Evolutionary conservation across 116 monocot genomes (phyloP).

Genomic region (Posidonia oceanica): DNA sequence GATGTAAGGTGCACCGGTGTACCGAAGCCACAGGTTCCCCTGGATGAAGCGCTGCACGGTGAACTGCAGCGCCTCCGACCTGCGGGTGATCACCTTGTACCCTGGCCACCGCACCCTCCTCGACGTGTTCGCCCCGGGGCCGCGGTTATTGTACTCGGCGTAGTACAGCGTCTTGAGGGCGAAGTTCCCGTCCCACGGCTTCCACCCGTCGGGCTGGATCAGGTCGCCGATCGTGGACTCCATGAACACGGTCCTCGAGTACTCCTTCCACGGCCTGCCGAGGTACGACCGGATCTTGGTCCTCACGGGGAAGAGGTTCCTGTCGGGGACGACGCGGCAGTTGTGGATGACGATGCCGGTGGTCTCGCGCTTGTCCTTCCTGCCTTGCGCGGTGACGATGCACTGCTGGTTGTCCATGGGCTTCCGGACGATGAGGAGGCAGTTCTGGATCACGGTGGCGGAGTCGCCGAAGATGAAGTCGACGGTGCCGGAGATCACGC

Average conservation of each 20-base stretch:
- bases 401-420: slow-evolving; percentile 66
- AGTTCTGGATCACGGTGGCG: slow-evolving; percentile 58
- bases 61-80: slow-evolving; percentile 30
- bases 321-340: slow-evolving; percentile 67
- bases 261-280: slow-evolving; percentile 90
- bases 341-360: slow-evolving; percentile 75
- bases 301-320: slow-evolving; percentile 28
- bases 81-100: slow-evolving; percentile 28
- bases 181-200: slow-evolving; percentile 45
- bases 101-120: slow-evolving; percentile 52
- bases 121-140: slow-evolving; percentile 36
- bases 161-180: slow-evolving; percentile 51
- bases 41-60: slow-evolving; percentile 30
- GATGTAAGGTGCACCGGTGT: slow-evolving; percentile 20
- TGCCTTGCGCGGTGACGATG: slow-evolving; percentile 74
- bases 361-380: slow-evolving; percentile 12
- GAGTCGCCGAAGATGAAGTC: slow-evolving; percentile 92
- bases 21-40: slow-evolving; percentile 31
- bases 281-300: slow-evolving; percentile 55
- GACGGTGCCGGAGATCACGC: slow-evolving; percentile 71
- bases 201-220: slow-evolving; percentile 68
- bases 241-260: slow-evolving; percentile 65
- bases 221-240: slow-evolving; percentile 65
- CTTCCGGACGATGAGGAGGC: slow-evolving; percentile 56
- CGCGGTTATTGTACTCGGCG: slow-evolving; percentile 77